Percentiles rank a stretch among this genome's conserved stretches.
Evolutionary conservation across 2,329 filamentous ascomycete species (phyloP).

Genomic region (Aphanocladium album): DNA sequence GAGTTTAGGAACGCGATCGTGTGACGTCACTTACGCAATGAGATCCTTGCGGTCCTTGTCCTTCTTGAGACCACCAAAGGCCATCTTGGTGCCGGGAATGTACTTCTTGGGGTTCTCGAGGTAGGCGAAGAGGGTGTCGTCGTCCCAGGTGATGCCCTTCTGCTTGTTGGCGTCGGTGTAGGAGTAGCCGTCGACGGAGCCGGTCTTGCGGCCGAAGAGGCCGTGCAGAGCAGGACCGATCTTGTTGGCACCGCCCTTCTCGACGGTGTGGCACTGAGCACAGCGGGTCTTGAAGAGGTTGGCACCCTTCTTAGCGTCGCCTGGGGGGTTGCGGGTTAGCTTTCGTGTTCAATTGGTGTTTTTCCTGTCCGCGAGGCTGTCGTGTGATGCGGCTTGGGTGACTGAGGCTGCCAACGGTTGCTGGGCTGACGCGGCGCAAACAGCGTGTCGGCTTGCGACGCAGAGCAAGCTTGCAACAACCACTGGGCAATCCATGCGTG

Average conservation of each 20-base stretch:
- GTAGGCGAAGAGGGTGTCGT: conserved; percentile 88
- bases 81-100: conserved; percentile 99
- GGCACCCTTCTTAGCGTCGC: conserved; percentile 93
- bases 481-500: not conserved
- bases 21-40: conserved; percentile 69
- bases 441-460: not conserved
- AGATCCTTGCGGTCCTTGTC: conserved; percentile 98
- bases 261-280: conserved; percentile 96
- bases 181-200: conserved; percentile 83
- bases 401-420: not conserved
- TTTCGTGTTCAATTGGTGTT: conserved; percentile 8
- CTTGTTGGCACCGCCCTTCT: conserved; percentile 90
- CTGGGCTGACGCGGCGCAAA: not conserved
- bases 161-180: conserved; percentile 99
- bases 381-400: not conserved
- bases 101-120: conserved; percentile 99
- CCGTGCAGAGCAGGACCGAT: conserved; percentile 95
- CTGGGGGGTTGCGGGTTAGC: conserved; percentile 43
- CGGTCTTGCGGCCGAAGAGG: conserved; percentile 94
- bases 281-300: conserved; percentile 99
- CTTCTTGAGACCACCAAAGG: conserved; percentile 99
- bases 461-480: not conserved
- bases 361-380: not conserved
- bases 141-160: conserved; percentile 85
- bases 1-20: not conserved